phyloP scores from a whole-genome alignment of 208 protist species.

The Novymonas esmeraldas region DNA sequence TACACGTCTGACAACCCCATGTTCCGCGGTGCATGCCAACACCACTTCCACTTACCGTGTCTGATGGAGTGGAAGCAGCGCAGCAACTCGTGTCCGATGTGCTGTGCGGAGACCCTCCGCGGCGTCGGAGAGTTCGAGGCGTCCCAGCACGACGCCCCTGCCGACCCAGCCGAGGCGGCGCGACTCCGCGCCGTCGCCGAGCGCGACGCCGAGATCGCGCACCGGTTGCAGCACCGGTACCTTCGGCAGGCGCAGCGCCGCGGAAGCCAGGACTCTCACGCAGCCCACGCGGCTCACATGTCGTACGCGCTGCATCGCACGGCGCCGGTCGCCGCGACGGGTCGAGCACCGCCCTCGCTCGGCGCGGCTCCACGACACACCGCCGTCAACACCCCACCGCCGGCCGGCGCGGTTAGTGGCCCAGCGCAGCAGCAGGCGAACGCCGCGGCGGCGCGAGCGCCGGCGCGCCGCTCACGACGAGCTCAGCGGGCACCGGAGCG shows the following conservation, averaged over 20 bases:
- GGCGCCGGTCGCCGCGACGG: background rate
- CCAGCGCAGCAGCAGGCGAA: background rate
- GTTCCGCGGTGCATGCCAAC: conserved; percentile 52
- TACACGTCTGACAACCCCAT: conserved; percentile 72
- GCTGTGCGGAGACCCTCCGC: conserved; percentile 55
- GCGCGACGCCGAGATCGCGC: conserved; percentile 37
- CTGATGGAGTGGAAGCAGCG: conserved; percentile 82
- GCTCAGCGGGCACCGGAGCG: background rate
- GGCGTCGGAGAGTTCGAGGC: conserved; percentile 39
- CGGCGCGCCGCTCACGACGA: background rate
- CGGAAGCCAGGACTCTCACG: background rate
- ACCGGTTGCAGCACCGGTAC: conserved; percentile 38
- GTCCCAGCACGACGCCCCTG: background rate
- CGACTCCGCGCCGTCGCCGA: conserved; percentile 16
- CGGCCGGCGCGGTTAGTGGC: background rate
- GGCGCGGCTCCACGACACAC: background rate
- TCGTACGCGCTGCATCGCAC: background rate
- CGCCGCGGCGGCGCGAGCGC: background rate
- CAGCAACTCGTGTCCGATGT: conserved; percentile 78
- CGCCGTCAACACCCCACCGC: background rate
- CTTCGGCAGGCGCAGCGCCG: conserved; percentile 19
- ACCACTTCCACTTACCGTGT: conserved; percentile 78
- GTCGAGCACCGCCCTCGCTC: background rate
- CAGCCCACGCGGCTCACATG: background rate
- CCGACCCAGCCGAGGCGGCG: conserved; percentile 10